Evolutionary conservation across 768 basidiomycete genomes (phyloP).

Genomic region (Rhodosporidiobolus odoratus): DNA sequence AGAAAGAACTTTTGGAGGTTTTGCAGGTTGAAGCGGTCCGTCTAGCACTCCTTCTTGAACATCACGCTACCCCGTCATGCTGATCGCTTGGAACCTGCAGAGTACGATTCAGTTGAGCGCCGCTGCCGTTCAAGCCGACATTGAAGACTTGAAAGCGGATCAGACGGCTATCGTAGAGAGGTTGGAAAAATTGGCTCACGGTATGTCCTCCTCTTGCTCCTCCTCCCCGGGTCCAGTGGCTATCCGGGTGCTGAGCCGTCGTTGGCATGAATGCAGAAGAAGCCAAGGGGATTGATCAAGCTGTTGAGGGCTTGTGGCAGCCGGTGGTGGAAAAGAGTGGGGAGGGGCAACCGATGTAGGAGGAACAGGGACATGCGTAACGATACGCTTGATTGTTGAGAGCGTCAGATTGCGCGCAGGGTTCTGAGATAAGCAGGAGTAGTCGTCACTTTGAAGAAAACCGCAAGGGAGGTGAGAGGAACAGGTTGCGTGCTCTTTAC

Average conservation of each 20-base stretch:
- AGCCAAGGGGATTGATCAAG: not conserved
- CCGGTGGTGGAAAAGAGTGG: no score
- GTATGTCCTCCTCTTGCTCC: not conserved
- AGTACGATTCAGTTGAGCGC: not conserved
- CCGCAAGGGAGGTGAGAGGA: no score
- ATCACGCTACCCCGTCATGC: not conserved
- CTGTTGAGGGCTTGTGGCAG: not conserved
- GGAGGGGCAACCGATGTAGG: no score
- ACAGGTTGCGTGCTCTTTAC: no score
- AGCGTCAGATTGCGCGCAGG: no score
- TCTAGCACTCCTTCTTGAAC: not conserved
- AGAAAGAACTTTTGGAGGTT: not conserved
- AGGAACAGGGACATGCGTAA: no score
- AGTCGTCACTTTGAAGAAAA: no score
- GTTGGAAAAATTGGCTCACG: not conserved
- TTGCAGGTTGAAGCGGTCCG: conserved; percentile 1
- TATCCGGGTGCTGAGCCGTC: not conserved
- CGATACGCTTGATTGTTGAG: no score
- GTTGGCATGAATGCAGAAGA: no score
- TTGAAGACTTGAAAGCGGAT: not conserved
- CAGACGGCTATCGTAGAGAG: not conserved
- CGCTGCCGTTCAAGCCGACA: not conserved
- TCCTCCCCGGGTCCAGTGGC: not conserved
- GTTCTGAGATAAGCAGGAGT: no score
- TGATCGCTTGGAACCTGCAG: not conserved